Conservation (phyloP, 1,139 yeast genomes). For the Pichia sp. region DNA sequence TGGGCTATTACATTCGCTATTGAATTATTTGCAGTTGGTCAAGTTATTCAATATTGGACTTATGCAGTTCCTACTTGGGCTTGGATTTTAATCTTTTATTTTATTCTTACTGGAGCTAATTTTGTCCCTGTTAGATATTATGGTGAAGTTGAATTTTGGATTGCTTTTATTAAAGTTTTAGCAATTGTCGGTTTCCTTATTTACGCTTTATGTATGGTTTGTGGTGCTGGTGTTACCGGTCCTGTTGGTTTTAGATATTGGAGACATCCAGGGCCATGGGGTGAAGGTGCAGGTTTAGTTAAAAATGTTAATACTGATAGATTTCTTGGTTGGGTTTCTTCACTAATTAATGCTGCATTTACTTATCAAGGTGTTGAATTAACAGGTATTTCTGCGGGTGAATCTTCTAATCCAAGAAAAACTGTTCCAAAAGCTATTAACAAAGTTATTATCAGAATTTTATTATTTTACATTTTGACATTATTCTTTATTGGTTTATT, state of each 20-base stretch:
- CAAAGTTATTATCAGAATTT: constrained; percentile 74
- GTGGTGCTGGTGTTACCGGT: constrained; percentile 42
- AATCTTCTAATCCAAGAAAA: constrained; percentile 72
- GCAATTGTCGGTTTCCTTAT: constrained; percentile 51
- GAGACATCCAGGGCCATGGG: constrained; percentile 90
- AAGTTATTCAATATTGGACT: constrained; percentile 72
- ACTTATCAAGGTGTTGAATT: constrained; percentile 79
- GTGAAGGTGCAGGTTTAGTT: constrained; percentile 44
- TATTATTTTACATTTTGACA: constrained; percentile 73
- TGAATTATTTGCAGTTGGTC: constrained; percentile 75
- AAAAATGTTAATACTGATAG: constrained; percentile 45
- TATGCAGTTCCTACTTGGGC: constrained; percentile 62
- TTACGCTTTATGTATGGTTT: constrained; percentile 39
- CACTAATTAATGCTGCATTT: constrained; percentile 59
- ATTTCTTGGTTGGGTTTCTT: constrained; percentile 55
- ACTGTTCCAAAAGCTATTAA: constrained; percentile 82
- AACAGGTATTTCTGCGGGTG: constrained; percentile 87
- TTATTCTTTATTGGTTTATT: constrained; percentile 76
- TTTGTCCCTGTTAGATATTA: constrained; percentile 57
- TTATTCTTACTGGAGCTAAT: constrained; percentile 44
- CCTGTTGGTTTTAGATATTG: constrained; percentile 81
- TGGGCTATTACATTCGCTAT: constrained; percentile 84
- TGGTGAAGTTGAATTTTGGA: constrained; percentile 67
- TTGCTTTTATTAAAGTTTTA: constrained; percentile 54
- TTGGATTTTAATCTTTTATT: constrained; percentile 72